phyloP scores from a whole-genome alignment of 768 basidiomycete genomes.

The Melanogaster broomeanus region DNA sequence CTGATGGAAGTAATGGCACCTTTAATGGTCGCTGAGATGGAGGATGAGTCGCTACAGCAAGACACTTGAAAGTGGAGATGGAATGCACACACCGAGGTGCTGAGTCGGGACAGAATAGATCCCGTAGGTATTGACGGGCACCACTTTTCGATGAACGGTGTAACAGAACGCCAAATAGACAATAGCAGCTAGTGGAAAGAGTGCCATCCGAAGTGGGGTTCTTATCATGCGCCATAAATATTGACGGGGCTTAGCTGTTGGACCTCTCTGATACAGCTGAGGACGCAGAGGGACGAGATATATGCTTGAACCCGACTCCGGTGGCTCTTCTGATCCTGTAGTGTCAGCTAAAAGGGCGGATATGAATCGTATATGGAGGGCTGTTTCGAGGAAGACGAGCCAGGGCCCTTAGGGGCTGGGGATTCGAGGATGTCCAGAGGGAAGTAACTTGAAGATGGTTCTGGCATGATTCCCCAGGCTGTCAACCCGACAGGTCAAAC shows the following conservation, averaged over 20 bases:
- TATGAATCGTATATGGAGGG: background rate
- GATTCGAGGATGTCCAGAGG: constrained; percentile 14
- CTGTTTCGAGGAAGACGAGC: background rate
- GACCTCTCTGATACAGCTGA: background rate
- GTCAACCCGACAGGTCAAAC: background rate
- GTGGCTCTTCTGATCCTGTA: background rate
- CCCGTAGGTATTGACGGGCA: constrained; percentile 28
- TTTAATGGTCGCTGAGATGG: constrained; percentile 24
- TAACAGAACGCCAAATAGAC: constrained; percentile 32
- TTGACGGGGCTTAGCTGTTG: background rate
- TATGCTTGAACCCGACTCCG: constrained; percentile 1
- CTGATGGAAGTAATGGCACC: constrained; percentile 28
- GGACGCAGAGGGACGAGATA: constrained; percentile 7
- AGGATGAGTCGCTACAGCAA: background rate
- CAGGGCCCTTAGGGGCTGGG: background rate
- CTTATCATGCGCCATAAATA: constrained; percentile 9
- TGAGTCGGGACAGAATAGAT: constrained; percentile 19
- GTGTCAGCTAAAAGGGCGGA: background rate
- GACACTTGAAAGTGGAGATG: background rate
- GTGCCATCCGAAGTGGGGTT: constrained; percentile 13
- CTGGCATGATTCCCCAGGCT: constrained; percentile 11
- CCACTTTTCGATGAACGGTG: constrained; percentile 17
- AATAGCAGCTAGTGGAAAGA: constrained; percentile 28
- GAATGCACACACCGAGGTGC: constrained; percentile 18
- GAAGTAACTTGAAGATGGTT: constrained; percentile 23